These are phyloP conservation scores for Echium plantagineum DNA, from an alignment of 257 asterid species.

Conservation along the genomic window DNA sequence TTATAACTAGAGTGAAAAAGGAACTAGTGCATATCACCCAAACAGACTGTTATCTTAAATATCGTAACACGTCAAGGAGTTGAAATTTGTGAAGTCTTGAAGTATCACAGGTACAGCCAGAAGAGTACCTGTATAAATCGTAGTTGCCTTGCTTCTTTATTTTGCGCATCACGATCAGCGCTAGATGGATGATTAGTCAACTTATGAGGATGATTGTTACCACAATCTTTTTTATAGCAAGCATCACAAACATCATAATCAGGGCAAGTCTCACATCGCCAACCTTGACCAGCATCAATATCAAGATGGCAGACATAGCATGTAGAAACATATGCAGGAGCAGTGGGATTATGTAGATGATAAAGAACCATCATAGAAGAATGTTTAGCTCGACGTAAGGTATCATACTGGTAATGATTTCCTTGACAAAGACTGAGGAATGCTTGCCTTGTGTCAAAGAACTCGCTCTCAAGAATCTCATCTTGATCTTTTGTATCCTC, in stretches of 20 bases:
- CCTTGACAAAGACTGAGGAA: conserved; percentile 95
- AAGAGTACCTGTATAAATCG: conserved; percentile 70
- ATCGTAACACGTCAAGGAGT: too few relatives aligned
- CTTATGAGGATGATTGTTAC: conserved; percentile 72
- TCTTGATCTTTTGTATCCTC: conserved; percentile 80
- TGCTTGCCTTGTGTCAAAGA: conserved; percentile 97
- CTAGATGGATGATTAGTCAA: conserved; percentile 68
- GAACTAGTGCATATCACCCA: too few relatives aligned
- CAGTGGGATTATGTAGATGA: conserved; percentile 98
- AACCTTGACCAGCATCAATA: conserved; percentile 93
- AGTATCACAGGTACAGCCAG: neutral
- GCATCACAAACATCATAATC: conserved; percentile 85
- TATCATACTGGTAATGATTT: conserved; percentile 93
- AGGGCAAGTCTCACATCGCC: conserved; percentile 96
- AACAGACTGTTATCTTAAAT: too few relatives aligned
- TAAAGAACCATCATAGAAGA: conserved; percentile 98
- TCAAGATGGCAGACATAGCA: conserved; percentile 65
- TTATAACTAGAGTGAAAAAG: too few relatives aligned
- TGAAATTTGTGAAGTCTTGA: neutral
- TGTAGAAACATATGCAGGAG: conserved; percentile 74
- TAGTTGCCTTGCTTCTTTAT: conserved; percentile 81
- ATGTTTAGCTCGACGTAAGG: conserved; percentile 96
- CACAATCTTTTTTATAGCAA: conserved; percentile 79
- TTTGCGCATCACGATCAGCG: conserved; percentile 81
- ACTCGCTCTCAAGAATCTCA: conserved; percentile 90